These are phyloP conservation scores for Fomitopsis pinicola DNA, from an alignment of 1,284 basidiomycete genomes.

Conservation along the genomic window DNA sequence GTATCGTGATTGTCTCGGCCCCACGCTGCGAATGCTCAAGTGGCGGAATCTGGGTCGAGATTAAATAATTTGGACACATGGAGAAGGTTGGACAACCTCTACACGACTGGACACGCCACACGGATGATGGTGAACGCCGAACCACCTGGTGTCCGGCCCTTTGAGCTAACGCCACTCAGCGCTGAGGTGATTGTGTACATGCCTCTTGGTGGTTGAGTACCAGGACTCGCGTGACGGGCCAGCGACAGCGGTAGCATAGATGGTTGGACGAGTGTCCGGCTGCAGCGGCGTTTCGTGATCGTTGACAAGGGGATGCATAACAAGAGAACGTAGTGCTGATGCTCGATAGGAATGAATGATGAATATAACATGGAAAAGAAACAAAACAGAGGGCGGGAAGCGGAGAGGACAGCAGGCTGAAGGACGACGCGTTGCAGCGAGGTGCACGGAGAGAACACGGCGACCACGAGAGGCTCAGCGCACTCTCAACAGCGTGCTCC, in stretches of 20 bases:
- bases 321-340: not conserved
- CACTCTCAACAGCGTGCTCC: not conserved
- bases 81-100: not conserved
- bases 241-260: not conserved
- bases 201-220: not conserved
- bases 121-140: not conserved
- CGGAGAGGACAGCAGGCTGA: not conserved
- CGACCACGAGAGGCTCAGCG: not conserved
- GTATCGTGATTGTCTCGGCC: too few relatives aligned
- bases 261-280: not conserved
- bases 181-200: not conserved
- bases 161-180: not conserved
- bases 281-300: not conserved
- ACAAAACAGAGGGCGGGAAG: not conserved
- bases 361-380: not conserved
- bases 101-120: not conserved
- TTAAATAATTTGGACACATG: not conserved
- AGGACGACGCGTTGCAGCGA: not conserved
- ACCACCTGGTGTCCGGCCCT: not conserved
- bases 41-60: not conserved
- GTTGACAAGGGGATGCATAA: not conserved
- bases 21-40: not conserved
- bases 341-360: not conserved
- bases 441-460: not conserved
- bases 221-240: not conserved